These are phyloP conservation scores for Mortierella sp. DNA, from an alignment of 371 early-diverging fungal genomes.

Conservation along the genomic window DNA sequence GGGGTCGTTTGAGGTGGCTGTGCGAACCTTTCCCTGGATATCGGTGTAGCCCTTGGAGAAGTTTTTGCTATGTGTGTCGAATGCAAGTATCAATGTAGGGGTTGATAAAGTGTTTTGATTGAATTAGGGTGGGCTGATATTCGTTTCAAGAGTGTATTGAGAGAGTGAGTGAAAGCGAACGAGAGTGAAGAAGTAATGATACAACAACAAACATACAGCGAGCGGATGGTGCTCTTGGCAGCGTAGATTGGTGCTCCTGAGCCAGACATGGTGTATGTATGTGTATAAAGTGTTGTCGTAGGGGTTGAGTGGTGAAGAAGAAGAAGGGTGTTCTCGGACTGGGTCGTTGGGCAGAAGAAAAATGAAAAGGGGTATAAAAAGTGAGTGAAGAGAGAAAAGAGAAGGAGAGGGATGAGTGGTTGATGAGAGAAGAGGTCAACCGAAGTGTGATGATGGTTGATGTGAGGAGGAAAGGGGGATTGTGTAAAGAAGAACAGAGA, in stretches of 20 bases:
- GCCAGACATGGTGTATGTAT: constrained; percentile 30
- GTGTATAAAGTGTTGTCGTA: not conserved
- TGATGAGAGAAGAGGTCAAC: not conserved
- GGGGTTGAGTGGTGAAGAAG: not conserved
- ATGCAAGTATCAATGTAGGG: not conserved
- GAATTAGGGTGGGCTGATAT: not conserved
- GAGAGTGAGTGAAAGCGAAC: no score
- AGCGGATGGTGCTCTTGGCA: constrained; percentile 55
- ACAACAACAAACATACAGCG: constrained; percentile 31
- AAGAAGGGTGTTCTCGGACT: constrained; percentile 5
- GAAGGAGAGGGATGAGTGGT: not conserved
- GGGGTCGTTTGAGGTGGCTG: constrained; percentile 96
- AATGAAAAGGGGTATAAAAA: not conserved
- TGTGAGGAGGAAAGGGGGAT: not conserved
- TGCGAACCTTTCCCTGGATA: constrained; percentile 95
- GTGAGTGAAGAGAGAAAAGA: not conserved
- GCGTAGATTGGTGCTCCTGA: constrained; percentile 54
- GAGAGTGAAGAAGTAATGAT: not conserved
- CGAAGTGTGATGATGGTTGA: not conserved
- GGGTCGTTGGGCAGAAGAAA: constrained; percentile 7
- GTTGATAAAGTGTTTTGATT: not conserved
- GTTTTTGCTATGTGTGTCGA: constrained; percentile 84
- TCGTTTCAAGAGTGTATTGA: not conserved
- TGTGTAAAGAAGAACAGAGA: not conserved
- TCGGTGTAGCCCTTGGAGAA: constrained; percentile 97